Conservation (phyloP, 2,329 filamentous ascomycete genomes). For the Scopulariopsis brevicaulis region DNA sequence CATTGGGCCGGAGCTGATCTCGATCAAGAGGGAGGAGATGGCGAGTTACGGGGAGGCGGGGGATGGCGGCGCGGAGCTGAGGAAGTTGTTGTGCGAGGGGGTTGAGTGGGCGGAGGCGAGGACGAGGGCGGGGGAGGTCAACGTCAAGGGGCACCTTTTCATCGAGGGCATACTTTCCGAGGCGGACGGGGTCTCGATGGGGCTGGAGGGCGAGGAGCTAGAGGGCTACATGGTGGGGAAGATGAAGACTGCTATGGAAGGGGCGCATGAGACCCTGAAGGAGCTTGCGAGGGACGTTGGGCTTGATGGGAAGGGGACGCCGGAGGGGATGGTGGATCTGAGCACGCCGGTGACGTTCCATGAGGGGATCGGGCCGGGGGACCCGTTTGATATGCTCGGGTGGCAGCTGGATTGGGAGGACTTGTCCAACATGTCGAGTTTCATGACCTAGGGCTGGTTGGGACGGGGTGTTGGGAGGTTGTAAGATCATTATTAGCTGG, state of each 20-base stretch:
- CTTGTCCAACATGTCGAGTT: background rate
- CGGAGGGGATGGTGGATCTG: background rate
- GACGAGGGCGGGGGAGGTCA: constrained; percentile 39
- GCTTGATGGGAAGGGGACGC: background rate
- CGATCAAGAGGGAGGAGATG: constrained; percentile 25
- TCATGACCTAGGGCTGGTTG: background rate
- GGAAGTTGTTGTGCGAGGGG: constrained; percentile 27
- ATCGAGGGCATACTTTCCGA: background rate
- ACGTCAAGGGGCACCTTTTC: constrained; percentile 37
- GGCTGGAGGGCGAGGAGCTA: background rate
- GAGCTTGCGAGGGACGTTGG: background rate
- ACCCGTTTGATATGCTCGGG: background rate
- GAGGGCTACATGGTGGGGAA: background rate
- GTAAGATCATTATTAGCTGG: background rate
- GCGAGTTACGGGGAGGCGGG: constrained; percentile 23
- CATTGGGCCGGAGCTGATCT: constrained; percentile 26
- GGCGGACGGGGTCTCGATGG: background rate
- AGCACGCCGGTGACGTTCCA: background rate
- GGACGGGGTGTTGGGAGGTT: background rate
- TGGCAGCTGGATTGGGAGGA: constrained; percentile 3
- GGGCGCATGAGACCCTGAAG: background rate
- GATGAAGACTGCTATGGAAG: background rate
- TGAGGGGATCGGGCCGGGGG: background rate
- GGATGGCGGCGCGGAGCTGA: constrained; percentile 11
- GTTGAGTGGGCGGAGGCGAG: constrained; percentile 24